Evolutionary conservation across 768 basidiomycete genomes (phyloP), one percentile per base, ranked within the genome.

Genomic region (Obba rivulosa): DNA sequence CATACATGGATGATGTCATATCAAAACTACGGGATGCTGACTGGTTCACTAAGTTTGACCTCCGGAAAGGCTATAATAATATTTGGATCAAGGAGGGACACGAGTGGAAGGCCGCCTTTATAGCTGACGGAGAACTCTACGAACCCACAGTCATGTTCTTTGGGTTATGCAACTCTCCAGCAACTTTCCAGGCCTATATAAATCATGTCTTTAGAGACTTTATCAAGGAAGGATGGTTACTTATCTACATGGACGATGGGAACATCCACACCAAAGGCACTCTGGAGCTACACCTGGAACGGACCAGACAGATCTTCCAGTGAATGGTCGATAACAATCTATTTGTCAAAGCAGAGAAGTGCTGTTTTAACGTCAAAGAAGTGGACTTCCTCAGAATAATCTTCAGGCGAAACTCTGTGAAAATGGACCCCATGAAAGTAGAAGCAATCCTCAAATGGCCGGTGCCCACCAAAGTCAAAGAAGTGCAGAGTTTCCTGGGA

Each of bases 231-330:
- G 63, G 64, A 0, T 62, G 68, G 22, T 65, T 79, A 16, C 52
- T 63, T 0, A 67, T 77, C 38, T 74, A 79, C 53, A 54, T 77
- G 31, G 73, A 75, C 48, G 65, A 77, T 47, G 70, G 75, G n/a
- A 34, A 60, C 20, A 57, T 62, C 11, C 57, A 43, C 14, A 38
- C 41, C 8, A 23, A 47, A 4, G 28, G n/a, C n/a, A n/a, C n/a
- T 23, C 8, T 25, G 8, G 38, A 50, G 25, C 50, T 57, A 38
- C 57, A 60, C 21, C 31, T 35, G 2, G 20, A 35, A 13, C 22
- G 54, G 3, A 46, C 59, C 4, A 35, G 24, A 1, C 21, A 46
- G 24, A 60, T 68, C 0, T 57, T 69, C 1, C 23, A 64, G 24
- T 31, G 22, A 3, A 48, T 74, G 0, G 5, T 53, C 9, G 47